These are phyloP conservation scores for Tuber brumale DNA, from an alignment of 495 filamentous ascomycete genomes.

Conservation along the genomic window DNA sequence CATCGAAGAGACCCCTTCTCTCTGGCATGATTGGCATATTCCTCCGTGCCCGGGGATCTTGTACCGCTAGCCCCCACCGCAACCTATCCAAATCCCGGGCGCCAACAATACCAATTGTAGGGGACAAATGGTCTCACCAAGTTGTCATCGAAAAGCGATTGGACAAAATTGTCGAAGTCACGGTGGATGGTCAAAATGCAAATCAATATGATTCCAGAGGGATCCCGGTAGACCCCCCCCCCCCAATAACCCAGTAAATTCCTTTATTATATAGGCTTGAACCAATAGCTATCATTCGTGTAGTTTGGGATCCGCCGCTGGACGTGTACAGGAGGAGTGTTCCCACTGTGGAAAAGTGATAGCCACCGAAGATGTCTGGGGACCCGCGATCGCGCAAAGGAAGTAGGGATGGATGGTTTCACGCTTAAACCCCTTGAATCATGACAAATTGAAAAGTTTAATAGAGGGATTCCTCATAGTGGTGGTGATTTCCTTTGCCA, in stretches of 20 bases:
- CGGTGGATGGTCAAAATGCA: slow-evolving; percentile 31
- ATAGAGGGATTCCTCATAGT: slow-evolving; percentile 27
- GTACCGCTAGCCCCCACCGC: neutral
- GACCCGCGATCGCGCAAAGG: slow-evolving; percentile 26
- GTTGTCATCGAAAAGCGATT: slow-evolving; percentile 31
- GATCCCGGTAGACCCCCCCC: slow-evolving; percentile 25
- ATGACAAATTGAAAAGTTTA: slow-evolving; percentile 23
- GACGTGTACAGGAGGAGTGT: slow-evolving; percentile 24
- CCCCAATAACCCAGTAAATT: neutral
- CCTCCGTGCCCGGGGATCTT: slow-evolving; percentile 31
- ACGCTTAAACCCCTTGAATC: slow-evolving; percentile 31
- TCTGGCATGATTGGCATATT: slow-evolving; percentile 32
- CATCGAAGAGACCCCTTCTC: slow-evolving; percentile 19
- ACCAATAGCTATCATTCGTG: slow-evolving; percentile 32
- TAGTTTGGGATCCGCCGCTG: slow-evolving; percentile 11
- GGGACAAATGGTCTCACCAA: slow-evolving; percentile 39
- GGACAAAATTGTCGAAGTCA: slow-evolving; percentile 26
- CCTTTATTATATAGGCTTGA: slow-evolving; percentile 36
- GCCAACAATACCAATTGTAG: slow-evolving; percentile 30
- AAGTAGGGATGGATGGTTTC: slow-evolving; percentile 36
- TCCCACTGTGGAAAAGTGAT: slow-evolving; percentile 35
- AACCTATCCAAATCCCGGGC: slow-evolving; percentile 25
- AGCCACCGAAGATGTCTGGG: slow-evolving; percentile 27
- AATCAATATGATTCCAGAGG: slow-evolving; percentile 21
- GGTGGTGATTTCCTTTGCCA: slow-evolving; percentile 12